A percentile compares a stretch with the other conserved stretches of the same genome.
Conservation (phyloP, 495 filamentous ascomycete genomes). For the Pyrenopolyporus hunteri region DNA sequence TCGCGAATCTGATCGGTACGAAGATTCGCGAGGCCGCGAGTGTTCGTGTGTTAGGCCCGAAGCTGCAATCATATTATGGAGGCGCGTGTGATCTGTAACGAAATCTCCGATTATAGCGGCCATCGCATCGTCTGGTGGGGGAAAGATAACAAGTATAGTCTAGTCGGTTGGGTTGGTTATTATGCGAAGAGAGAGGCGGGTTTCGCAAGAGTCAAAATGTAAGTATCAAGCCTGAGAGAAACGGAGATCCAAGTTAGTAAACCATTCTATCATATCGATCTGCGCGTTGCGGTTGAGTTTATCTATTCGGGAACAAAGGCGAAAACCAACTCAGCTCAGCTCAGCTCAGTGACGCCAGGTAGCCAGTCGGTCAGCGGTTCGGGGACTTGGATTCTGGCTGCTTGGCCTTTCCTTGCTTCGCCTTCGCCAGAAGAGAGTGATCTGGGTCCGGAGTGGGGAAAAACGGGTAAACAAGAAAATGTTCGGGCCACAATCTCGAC, state of each 20-base stretch:
- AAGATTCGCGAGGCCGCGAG: constrained; percentile 48
- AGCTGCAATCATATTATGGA: constrained; percentile 53
- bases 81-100: constrained; percentile 52
- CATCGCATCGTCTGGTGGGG: constrained; percentile 49
- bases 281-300: background rate
- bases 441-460: constrained; percentile 28
- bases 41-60: constrained; percentile 44
- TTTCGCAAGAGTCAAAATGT: constrained; percentile 8
- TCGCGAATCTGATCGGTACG: constrained; percentile 47
- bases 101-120: constrained; percentile 56
- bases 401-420: constrained; percentile 13
- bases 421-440: constrained; percentile 5
- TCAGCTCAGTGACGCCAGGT: constrained; percentile 4
- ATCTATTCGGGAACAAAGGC: background rate
- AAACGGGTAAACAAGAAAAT: constrained; percentile 38
- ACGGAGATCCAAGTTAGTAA: constrained; percentile 11
- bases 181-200: constrained; percentile 10
- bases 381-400: constrained; percentile 7
- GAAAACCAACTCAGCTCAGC: constrained; percentile 8
- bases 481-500: constrained; percentile 40
- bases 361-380: constrained; percentile 6
- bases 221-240: constrained; percentile 18
- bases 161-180: constrained; percentile 3
- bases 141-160: background rate
- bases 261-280: background rate